phyloP scores from a whole-genome alignment of 1,284 basidiomycete genomes.

The Boletus semigastroideus region DNA sequence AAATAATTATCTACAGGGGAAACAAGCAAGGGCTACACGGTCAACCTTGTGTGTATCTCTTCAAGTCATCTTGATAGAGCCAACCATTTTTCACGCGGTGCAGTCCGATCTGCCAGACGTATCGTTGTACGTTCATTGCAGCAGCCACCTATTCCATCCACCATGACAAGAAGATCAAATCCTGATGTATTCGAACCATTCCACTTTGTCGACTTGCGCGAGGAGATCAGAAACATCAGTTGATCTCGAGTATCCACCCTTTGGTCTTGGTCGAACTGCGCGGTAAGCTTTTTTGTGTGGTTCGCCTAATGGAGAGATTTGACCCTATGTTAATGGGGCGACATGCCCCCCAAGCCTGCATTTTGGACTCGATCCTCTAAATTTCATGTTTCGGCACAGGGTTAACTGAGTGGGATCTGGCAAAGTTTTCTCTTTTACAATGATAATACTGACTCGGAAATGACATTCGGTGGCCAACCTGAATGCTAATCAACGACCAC shows the following conservation, averaged over 20 bases:
- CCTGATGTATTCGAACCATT: conserved; percentile 33
- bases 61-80: too few relatives aligned
- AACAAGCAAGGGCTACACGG: too few relatives aligned
- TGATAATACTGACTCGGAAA: too few relatives aligned
- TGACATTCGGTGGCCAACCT: too few relatives aligned
- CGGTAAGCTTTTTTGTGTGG: conserved; percentile 7
- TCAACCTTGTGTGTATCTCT: too few relatives aligned
- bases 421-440: too few relatives aligned
- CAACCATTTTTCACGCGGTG: too few relatives aligned
- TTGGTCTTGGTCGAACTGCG: conserved; percentile 16
- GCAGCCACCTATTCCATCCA: conserved; percentile 28
- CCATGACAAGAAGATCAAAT: conserved; percentile 22
- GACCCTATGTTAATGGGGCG: too few relatives aligned
- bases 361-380: conserved; percentile 1
- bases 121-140: conserved; percentile 28
- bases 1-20: too few relatives aligned
- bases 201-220: conserved; percentile 29
- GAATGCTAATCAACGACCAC: too few relatives aligned
- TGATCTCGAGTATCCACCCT: conserved; percentile 16
- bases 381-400: conserved; percentile 19
- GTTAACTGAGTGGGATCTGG: not conserved
- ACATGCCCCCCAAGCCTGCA: conserved; percentile 6
- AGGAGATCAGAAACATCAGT: conserved; percentile 17
- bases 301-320: too few relatives aligned
- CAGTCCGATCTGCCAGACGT: too few relatives aligned